A percentile compares a stretch with the other conserved stretches of the same genome.
Conservation (phyloP, 2,329 filamentous ascomycete genomes). For the Dryadomyces quercus-mongolicae region DNA sequence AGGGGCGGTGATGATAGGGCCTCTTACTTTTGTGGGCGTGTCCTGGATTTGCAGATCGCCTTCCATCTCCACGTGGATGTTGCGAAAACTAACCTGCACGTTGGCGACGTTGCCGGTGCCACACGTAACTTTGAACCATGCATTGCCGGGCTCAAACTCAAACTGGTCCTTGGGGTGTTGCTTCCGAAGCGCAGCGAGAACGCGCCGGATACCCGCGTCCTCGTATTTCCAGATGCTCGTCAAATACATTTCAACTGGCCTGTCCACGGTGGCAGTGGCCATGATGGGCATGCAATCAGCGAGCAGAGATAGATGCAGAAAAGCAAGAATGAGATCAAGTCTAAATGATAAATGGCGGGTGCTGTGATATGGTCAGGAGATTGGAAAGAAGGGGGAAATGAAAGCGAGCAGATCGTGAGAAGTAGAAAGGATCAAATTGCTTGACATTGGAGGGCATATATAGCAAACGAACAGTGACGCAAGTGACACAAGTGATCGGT, state of each 20-base stretch:
- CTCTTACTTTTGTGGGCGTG: neutral
- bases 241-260: conserved; percentile 15
- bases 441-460: neutral
- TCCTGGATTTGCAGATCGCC: neutral
- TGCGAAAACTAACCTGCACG: conserved; percentile 10
- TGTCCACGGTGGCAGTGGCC: conserved; percentile 2
- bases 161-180: conserved; percentile 13
- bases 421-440: neutral
- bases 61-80: conserved; percentile 8
- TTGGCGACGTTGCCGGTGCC: neutral
- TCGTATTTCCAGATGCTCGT: conserved; percentile 17
- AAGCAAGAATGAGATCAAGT: neutral
- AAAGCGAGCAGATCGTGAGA: neutral
- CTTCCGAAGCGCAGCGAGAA: conserved; percentile 12
- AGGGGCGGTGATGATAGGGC: neutral
- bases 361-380: neutral
- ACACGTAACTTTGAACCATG: conserved; percentile 16
- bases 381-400: neutral
- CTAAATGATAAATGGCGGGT: no score
- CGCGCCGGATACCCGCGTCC: conserved; percentile 10
- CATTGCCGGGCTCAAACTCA: conserved; percentile 12
- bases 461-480: neutral
- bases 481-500: no score
- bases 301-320: neutral
- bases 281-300: neutral